These are phyloP conservation scores for Aureobasidium subglaciale DNA, from an alignment of 2,329 filamentous ascomycete species.

Conservation along the genomic window DNA sequence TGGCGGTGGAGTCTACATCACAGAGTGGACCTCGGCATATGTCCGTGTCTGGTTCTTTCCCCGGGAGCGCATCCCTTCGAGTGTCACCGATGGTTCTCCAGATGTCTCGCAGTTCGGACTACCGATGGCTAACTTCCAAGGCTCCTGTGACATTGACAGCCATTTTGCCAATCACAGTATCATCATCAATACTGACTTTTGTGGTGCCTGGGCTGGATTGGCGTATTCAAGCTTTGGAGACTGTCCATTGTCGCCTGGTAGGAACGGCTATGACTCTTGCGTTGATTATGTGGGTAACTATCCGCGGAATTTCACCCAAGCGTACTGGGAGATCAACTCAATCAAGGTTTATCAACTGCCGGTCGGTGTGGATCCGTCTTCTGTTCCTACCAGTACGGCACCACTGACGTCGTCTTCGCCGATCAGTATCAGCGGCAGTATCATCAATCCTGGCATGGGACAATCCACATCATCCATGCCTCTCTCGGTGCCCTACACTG, in stretches of 20 bases:
- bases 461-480: conserved; percentile 20
- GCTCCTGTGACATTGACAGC: conserved; percentile 30
- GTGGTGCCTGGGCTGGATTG: conserved; percentile 31
- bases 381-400: not conserved
- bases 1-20: conserved; percentile 30
- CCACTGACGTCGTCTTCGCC: conserved; percentile 11
- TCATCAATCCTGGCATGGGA: conserved; percentile 24
- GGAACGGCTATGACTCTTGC: conserved; percentile 24
- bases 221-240: conserved; percentile 24
- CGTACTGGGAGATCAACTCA: conserved; percentile 37
- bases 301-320: conserved; percentile 26
- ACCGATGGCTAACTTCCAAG: conserved; percentile 56
- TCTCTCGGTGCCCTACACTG: conserved; percentile 22
- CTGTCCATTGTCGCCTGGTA: conserved; percentile 24
- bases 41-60: conserved; percentile 32
- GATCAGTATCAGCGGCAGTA: conserved; percentile 17
- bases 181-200: conserved; percentile 36
- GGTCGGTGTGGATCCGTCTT: conserved; percentile 11
- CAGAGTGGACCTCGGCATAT: conserved; percentile 29
- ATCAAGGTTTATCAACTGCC: conserved; percentile 34
- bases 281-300: conserved; percentile 29
- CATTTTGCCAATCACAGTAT: conserved; percentile 33
- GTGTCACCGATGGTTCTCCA: conserved; percentile 43
- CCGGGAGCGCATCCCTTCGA: conserved; percentile 27
- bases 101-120: conserved; percentile 56